Conservation (phyloP, 2,329 filamentous ascomycete species). For the Beauveria australis region DNA sequence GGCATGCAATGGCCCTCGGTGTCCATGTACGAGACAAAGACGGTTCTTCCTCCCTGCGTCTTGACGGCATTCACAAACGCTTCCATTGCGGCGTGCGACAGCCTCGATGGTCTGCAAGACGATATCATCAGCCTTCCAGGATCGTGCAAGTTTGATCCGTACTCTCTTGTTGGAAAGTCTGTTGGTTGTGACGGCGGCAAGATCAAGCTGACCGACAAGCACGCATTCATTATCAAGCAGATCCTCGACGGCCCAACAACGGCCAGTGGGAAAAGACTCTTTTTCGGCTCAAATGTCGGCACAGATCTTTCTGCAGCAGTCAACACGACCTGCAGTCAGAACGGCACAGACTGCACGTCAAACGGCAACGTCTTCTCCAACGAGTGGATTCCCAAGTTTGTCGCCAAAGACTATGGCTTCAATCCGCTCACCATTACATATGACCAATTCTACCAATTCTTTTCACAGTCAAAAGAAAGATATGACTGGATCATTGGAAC, state of each 20-base stretch:
- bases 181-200: constrained; percentile 11
- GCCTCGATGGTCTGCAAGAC: constrained; percentile 17
- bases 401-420: not conserved
- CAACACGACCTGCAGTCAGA: not conserved
- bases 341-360: not conserved
- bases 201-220: not conserved
- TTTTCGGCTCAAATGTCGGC: not conserved
- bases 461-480: not conserved
- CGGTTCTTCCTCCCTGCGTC: constrained; percentile 25
- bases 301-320: not conserved
- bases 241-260: not conserved
- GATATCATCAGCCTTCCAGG: constrained; percentile 16
- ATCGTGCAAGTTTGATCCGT: constrained; percentile 17
- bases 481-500: not conserved
- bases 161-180: constrained; percentile 12
- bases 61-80: constrained; percentile 25
- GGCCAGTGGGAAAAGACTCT: not conserved
- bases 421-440: not conserved
- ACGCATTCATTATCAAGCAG: not conserved
- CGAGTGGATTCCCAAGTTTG: not conserved
- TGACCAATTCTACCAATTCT: not conserved
- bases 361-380: not conserved
- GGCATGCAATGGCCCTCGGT: constrained; percentile 16
- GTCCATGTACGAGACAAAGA: constrained; percentile 16
- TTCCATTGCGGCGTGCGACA: constrained; percentile 26